phyloP scores from a whole-genome alignment of 2,329 filamentous ascomycete species.

The Arthrobotrys iridis region DNA sequence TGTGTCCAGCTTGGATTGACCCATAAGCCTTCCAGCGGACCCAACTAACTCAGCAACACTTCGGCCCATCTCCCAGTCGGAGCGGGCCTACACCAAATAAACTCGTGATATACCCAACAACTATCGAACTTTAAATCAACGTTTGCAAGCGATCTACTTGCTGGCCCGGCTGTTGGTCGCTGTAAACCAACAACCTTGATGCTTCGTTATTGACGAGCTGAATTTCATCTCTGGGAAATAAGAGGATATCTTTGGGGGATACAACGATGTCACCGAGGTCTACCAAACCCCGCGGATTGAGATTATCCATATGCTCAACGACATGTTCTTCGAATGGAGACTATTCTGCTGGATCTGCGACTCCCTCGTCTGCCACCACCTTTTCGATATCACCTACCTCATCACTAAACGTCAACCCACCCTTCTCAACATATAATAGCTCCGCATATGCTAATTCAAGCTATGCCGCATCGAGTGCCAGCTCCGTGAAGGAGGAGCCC shows the following conservation, averaged over 20 bases:
- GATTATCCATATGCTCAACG: constrained; percentile 50
- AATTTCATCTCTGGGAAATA: constrained; percentile 43
- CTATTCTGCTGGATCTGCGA: constrained; percentile 47
- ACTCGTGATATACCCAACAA: not conserved
- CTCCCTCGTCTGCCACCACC: constrained; percentile 47
- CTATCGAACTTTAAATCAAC: not conserved
- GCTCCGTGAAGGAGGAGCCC: constrained; percentile 51
- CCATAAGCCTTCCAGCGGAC: constrained; percentile 10
- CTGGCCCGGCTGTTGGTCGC: constrained; percentile 33
- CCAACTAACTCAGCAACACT: constrained; percentile 11
- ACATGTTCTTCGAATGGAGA: constrained; percentile 52
- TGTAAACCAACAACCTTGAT: constrained; percentile 33
- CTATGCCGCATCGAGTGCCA: constrained; percentile 45
- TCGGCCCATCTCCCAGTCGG: constrained; percentile 1
- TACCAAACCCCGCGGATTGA: constrained; percentile 39
- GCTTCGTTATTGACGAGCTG: constrained; percentile 54
- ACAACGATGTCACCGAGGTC: constrained; percentile 46
- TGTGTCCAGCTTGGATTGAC: constrained; percentile 21
- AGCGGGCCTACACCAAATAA: not conserved
- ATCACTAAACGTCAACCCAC: constrained; percentile 41
- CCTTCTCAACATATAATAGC: constrained; percentile 12
- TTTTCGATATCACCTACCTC: constrained; percentile 51
- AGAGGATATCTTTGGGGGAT: constrained; percentile 39
- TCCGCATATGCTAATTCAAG: constrained; percentile 16
- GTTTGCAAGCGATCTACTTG: constrained; percentile 8